Evolutionary conservation across 441 rosid genomes (phyloP), one percentile per base, ranked within the genome.

Genomic region (Euphorbia celastroides): DNA sequence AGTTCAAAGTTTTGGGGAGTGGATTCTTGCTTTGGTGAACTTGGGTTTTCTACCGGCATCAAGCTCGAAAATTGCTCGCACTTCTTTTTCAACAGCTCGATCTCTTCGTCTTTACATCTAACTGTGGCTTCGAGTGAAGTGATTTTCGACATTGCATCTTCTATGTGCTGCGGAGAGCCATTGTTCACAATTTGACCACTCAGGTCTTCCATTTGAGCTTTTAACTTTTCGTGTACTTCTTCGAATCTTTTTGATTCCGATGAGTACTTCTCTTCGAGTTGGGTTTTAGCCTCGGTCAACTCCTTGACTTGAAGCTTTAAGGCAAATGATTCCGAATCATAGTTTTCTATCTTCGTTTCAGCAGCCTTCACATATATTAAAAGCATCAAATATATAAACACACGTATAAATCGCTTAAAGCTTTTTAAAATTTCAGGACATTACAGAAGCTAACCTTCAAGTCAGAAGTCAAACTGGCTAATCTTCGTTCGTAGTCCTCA

Each of bases 91-190:
- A 87, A 44, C 13, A 84, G 80, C 72, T 82, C 92, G 23, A 90
- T 87, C 79, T 90, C 93, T 77, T 82, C 77, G 79, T 90, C 97
- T 74, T 89, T 80, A 72, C 90, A 93, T 75, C 82, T 90, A 16
- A 92, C 91, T 77, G 88, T 82, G 20, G 79, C 89, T 80, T 90
- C 96, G 42, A 92, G 77, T 58, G 78, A 69, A 56, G 84, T 63
- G 8, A 88, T 83, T 75, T 86, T 88, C 16, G 89, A 80, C 63
- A 68, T 76, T 48, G 93, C 88, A 22, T 82, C 84, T 73, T 66
- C 76, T 38, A 38, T 38, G 44, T 7, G 3, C 44, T 38, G 44
- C 44, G 7, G 44, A 38, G 44, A 38, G 44, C 44, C 44, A 34
- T 9, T 34, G 9, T 34, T 88, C 68, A 85, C 95, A 70, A 77